Percentiles rank a stretch among this genome's conserved stretches.
These are phyloP conservation scores for Cladosporium sp. DNA, from an alignment of 2,329 filamentous ascomycete genomes.

Conservation along the genomic window DNA sequence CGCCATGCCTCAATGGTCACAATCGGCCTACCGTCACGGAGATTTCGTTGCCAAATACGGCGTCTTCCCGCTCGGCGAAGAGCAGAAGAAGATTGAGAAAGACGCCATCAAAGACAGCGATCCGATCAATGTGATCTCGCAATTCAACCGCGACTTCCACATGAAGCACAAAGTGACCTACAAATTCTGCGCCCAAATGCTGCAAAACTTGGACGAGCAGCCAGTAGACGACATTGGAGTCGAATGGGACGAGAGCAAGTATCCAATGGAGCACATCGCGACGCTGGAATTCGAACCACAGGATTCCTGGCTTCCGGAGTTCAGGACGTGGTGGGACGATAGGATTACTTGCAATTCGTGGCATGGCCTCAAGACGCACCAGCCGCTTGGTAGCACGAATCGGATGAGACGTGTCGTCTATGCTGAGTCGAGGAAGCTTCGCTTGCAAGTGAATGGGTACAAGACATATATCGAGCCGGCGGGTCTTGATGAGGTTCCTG, in stretches of 20 bases:
- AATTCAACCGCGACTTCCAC: slow-evolving; percentile 30
- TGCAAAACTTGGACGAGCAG: slow-evolving; percentile 32
- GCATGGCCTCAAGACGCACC: slow-evolving; percentile 37
- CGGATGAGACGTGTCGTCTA: slow-evolving; percentile 40
- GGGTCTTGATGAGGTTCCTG: slow-evolving; percentile 36
- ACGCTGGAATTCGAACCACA: slow-evolving; percentile 39
- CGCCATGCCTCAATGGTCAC: slow-evolving; percentile 32
- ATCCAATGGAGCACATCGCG: slow-evolving; percentile 30
- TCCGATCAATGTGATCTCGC: slow-evolving; percentile 32
- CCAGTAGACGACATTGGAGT: slow-evolving; percentile 33
- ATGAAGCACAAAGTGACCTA: slow-evolving; percentile 32
- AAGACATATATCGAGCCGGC: slow-evolving; percentile 37
- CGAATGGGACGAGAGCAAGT: slow-evolving; percentile 31
- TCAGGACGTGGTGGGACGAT: slow-evolving; percentile 39
- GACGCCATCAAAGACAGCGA: slow-evolving; percentile 24
- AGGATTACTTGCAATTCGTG: slow-evolving; percentile 37
- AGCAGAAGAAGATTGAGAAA: slow-evolving; percentile 27
- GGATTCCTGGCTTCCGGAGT: slow-evolving; percentile 38
- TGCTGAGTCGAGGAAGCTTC: slow-evolving; percentile 37
- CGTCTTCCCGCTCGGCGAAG: slow-evolving; percentile 28
- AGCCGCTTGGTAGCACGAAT: slow-evolving; percentile 38
- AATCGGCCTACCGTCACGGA: slow-evolving; percentile 33
- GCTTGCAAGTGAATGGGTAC: slow-evolving; percentile 37
- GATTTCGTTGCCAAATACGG: slow-evolving; percentile 33
- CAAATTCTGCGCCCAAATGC: slow-evolving; percentile 31